Percentiles rank a stretch among this genome's conserved stretches.
These are phyloP conservation scores for Helotiales sp. DNA, from an alignment of 2,329 filamentous ascomycete species.

Conservation along the genomic window DNA sequence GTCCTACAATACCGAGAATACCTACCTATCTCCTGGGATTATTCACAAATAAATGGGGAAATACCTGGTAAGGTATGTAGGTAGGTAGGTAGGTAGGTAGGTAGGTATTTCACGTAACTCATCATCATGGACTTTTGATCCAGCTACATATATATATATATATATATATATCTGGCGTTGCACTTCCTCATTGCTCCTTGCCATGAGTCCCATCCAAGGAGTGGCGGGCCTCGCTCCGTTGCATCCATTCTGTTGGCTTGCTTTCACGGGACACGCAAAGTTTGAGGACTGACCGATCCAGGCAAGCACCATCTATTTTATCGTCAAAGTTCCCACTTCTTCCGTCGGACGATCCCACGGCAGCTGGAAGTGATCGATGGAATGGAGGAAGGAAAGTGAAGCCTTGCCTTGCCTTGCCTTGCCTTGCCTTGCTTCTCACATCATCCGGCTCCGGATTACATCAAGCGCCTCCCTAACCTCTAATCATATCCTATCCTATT, in stretches of 20 bases:
- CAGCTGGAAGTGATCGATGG: neutral
- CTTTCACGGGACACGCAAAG: conserved; percentile 1
- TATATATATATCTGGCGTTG: neutral
- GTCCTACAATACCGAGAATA: no score
- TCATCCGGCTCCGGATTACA: neutral
- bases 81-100: no score
- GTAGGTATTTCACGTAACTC: no score
- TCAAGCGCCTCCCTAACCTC: neutral
- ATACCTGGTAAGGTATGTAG: no score
- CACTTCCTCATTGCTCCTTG: neutral
- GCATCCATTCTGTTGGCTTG: conserved; percentile 5
- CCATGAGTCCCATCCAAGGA: neutral
- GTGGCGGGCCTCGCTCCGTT: conserved; percentile 2
- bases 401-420: no score
- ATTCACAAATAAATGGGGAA: no score
- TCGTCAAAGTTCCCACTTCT: conserved; percentile 7
- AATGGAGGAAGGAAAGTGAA: neutral
- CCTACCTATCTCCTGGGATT: no score
- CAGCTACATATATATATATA: no score
- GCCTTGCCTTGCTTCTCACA: neutral
- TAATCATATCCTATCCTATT: neutral
- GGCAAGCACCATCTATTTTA: neutral
- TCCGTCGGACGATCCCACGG: neutral
- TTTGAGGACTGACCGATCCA: conserved; percentile 5
- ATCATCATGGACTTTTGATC: no score